Evolutionary conservation across 73 alveolate species (phyloP), one percentile per base, ranked within the genome.

Genomic region (Effrenium voratum): DNA sequence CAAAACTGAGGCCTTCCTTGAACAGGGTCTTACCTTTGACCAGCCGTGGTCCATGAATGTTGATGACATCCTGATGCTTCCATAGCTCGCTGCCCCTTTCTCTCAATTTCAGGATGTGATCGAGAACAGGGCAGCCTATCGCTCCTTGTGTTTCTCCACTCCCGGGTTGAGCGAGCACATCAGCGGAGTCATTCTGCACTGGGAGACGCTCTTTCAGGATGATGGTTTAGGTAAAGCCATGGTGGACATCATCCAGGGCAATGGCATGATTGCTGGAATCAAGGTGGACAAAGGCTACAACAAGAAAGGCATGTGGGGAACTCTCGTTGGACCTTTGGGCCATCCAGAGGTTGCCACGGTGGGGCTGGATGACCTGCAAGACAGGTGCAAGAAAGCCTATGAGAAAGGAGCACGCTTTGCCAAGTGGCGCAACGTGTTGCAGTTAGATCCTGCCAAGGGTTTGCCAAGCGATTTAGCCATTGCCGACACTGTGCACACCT

Each of bases 351-450:
- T 92, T 22, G 90, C 92, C 6, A 73, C 92, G 0, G 70, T 93
- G 93, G 99, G 99, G 22, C 81, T 99, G 50, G 99, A 99, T 84
- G 98, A 96, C 38, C 99, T 99, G 46, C 99, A 98, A 81, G 98
- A 95, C 63, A 86, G 99, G 95, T 99, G 99, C 93, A 70, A 77
- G 86, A 45, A 86, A 30, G 97, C 97, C 57, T 90, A 90, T 63
- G 76, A 66, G 88, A 30, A 90, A 60, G 98, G 98, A 4, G 98
- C 98, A 6, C 99, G 99, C 99, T 99, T 99, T 99, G 99, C 99
- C 99, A 99, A 99, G 99, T 99, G 99, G 99, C 99, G 99, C 99
- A 99, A 99, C 76, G 99, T 99, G 68, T 99, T 99, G 86, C 99
- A 99, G 99, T 99, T 99, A 95, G 99, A 94, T 85, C 98, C 97